Conservation (phyloP, 192 early-diverging fungal species). For the Paraglomus brasilianum region DNA sequence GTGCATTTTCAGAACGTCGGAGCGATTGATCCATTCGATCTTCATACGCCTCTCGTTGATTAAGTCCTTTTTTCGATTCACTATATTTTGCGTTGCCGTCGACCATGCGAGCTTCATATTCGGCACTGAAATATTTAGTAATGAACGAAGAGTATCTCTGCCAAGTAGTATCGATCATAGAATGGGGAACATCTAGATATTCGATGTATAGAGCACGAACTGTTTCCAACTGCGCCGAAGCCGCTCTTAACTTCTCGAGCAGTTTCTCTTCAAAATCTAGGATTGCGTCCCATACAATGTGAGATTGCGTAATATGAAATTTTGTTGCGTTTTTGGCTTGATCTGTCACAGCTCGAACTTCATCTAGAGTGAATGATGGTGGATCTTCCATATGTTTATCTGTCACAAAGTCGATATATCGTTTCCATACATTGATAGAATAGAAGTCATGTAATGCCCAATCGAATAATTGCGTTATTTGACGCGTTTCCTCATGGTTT, state of each 20-base stretch:
- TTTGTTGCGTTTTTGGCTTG: constrained; percentile 48
- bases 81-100: constrained; percentile 44
- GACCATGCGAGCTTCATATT: constrained; percentile 60
- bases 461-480: constrained; percentile 52
- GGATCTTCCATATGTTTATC: background rate
- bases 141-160: constrained; percentile 63
- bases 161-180: constrained; percentile 61
- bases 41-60: constrained; percentile 53
- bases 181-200: constrained; percentile 46
- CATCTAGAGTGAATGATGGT: constrained; percentile 31
- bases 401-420: background rate
- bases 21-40: constrained; percentile 2
- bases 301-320: constrained; percentile 61
- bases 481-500: constrained; percentile 47
- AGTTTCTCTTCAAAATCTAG: constrained; percentile 57
- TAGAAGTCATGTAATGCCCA: constrained; percentile 55
- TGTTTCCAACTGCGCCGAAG: constrained; percentile 17
- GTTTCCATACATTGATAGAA: constrained; percentile 57
- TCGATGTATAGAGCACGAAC: constrained; percentile 44
- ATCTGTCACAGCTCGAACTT: constrained; percentile 44
- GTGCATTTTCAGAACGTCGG: constrained; percentile 32
- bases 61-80: constrained; percentile 41
- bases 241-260: constrained; percentile 31
- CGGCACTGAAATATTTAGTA: constrained; percentile 42
- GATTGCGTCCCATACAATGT: constrained; percentile 60